phyloP scores from a whole-genome alignment of 768 basidiomycete species.

The Pisolithus orientalis region DNA sequence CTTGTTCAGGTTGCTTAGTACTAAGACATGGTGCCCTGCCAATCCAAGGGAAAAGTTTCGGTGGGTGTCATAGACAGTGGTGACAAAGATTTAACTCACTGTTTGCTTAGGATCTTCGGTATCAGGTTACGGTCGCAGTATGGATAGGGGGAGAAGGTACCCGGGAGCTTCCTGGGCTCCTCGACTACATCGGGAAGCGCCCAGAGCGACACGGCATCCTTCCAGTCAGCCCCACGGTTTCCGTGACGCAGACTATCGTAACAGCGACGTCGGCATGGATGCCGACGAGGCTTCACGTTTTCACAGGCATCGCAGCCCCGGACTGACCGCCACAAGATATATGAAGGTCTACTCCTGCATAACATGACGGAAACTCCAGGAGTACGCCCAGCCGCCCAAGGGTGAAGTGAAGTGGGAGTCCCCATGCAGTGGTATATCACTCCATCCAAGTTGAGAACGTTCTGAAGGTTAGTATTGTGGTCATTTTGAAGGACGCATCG shows the following conservation, averaged over 20 bases:
- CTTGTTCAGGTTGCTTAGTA: too few species aligned
- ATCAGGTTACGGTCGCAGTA: constrained; percentile 5
- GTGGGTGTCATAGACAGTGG: not conserved
- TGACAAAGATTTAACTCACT: constrained; percentile 7
- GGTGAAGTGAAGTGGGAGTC: not conserved
- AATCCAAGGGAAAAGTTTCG: constrained; percentile 1
- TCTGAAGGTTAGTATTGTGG: not conserved
- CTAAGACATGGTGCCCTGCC: not conserved
- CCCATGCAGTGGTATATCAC: not conserved
- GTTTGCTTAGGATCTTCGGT: constrained; percentile 9
- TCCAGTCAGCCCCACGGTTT: too few species aligned
- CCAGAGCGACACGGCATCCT: too few species aligned
- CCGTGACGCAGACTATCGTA: too few species aligned
- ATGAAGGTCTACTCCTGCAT: not conserved
- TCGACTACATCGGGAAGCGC: constrained; percentile 5
- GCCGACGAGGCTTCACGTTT: too few species aligned
- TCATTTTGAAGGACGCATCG: not conserved
- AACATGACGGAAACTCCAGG: not conserved
- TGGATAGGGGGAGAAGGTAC: constrained; percentile 11
- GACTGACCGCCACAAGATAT: too few species aligned
- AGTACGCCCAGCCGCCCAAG: not conserved
- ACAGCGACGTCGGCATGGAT: too few species aligned
- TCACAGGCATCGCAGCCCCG: too few species aligned
- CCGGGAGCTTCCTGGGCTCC: constrained; percentile 5
- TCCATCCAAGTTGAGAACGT: not conserved